These are phyloP conservation scores for Oropetium thomaeum DNA, from an alignment of 176 grass and related monocot species.

Conservation along the genomic window DNA sequence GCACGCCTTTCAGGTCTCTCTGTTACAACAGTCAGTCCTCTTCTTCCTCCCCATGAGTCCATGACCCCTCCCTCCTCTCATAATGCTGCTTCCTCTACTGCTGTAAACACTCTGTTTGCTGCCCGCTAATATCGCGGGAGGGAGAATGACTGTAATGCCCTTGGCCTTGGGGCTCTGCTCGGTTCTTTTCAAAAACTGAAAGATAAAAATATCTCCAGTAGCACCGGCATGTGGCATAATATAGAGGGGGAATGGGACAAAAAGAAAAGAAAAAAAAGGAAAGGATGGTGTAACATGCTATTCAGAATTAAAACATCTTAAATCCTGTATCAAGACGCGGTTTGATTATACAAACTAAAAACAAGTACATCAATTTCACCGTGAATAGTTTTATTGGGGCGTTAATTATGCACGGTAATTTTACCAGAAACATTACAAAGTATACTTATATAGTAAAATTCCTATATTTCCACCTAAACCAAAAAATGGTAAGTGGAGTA, in stretches of 20 bases:
- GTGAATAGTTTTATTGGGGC: neutral
- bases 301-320: neutral
- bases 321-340: neutral
- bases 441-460: neutral
- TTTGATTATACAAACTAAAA: neutral
- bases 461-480: no score
- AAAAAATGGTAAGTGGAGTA: no score
- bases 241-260: neutral
- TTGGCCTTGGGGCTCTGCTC: neutral
- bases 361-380: neutral
- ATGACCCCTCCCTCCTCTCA: neutral
- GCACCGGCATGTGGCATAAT: neutral
- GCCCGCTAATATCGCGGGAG: neutral
- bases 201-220: neutral
- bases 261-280: neutral
- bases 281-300: neutral
- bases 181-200: neutral
- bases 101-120: slow-evolving; percentile 20
- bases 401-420: neutral
- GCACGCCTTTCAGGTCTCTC: slow-evolving; percentile 39
- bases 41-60: neutral
- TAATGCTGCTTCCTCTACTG: neutral
- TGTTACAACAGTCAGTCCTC: slow-evolving; percentile 25
- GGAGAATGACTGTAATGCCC: neutral
- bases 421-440: neutral